Evolutionary conservation across 192 early-diverging fungal species (phyloP), one percentile per base, ranked within the genome.

Genomic region (Gigaspora rosea): DNA sequence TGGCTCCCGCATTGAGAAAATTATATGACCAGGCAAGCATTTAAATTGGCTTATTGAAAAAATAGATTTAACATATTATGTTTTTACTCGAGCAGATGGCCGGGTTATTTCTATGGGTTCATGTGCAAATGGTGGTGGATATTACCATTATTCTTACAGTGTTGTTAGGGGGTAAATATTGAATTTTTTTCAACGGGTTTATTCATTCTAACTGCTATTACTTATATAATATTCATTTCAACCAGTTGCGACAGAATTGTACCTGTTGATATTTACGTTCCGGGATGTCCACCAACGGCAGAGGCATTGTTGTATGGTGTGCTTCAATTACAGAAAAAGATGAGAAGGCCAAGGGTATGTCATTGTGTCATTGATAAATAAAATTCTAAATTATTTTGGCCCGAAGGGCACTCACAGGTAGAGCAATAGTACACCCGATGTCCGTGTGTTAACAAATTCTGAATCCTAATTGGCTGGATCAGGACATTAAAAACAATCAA

Each of bases 31-130:
- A 88, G 82, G 87, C 86, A 84, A 51, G 33, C 15, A 36, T 51
- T 41, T 20, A 8, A 68, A 4, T 68, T 63, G 27, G 54, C n/a
- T n/a, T n/a, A 41, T 72, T 54, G 33, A 56, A 54, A 48, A 68
- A 70, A 27, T 52, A 35, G 61, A 59, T 62, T 74, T 51, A 59
- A 59, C 35, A 66, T 61, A 52, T 13, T 61, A 12, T 68, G 4
- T 36, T 68, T 15, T 41, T 6, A 5, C 46, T 46, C 11, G 20
- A 33, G 48, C 22, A 94, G 88, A 97, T 98, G 95, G 95, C 97
- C 46, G 95, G 97, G 97, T 98, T 20, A 95, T 98, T 71, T 97
- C 95, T n/a, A 98, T 98, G 97, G 97, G 97, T 56, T 93, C 91
- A 69, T 98, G 92, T 74, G 95, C 97, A 48, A 97, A 97, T 82